Conservation (phyloP, 31 red algal genomes). For the Porphyra umbilicalis region DNA sequence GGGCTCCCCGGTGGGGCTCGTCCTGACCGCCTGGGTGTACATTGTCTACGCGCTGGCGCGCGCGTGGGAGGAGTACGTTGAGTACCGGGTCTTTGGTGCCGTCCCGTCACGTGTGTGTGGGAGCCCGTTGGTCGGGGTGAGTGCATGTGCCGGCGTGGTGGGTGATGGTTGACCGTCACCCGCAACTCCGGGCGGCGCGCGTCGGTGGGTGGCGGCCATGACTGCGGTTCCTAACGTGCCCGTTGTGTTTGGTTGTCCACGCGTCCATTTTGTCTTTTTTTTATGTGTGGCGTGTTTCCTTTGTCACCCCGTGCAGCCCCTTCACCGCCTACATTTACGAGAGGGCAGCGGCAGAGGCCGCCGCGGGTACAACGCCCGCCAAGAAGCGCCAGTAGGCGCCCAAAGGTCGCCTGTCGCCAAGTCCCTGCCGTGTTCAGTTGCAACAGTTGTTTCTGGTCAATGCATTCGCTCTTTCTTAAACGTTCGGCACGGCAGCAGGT, state of each 20-base stretch:
- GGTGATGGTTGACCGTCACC: too few relatives aligned
- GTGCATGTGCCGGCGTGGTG: too few relatives aligned
- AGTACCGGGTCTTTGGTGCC: not conserved
- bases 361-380: not conserved
- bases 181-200: too few relatives aligned
- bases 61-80: slow-evolving; percentile 81
- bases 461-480: too few relatives aligned
- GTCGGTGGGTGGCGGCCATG: too few relatives aligned
- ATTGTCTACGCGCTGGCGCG: slow-evolving; percentile 63
- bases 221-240: not conserved
- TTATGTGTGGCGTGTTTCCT: not conserved
- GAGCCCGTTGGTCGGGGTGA: too few relatives aligned
- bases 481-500: too few relatives aligned
- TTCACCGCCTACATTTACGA: not conserved
- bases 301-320: not conserved
- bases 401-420: not conserved
- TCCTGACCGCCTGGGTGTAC: slow-evolving; percentile 63
- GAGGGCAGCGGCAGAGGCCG: not conserved
- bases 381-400: not conserved
- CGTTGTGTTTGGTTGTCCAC: not conserved
- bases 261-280: not conserved
- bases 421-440: too few relatives aligned
- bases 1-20: slow-evolving; percentile 42
- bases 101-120: not conserved
- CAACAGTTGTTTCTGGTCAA: too few relatives aligned